Conservation (phyloP, 257 asterid species). For the Lycium ferocissimum region DNA sequence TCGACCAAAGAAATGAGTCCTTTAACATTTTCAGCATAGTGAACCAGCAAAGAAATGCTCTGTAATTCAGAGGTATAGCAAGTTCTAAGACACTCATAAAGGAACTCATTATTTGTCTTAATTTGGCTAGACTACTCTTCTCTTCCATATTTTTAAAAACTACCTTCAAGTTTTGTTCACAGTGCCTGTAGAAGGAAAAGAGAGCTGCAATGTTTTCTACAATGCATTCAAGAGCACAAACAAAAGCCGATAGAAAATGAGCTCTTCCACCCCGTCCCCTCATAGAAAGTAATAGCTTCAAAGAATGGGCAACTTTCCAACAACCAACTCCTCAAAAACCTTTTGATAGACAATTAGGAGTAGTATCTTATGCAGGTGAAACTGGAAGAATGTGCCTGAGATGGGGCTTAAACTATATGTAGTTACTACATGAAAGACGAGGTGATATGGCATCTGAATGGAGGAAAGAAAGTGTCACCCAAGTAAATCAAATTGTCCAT, state of each 20-base stretch:
- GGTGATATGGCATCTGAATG: too few species aligned
- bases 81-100: neutral
- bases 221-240: neutral
- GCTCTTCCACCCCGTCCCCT: too few species aligned
- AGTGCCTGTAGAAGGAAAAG: slow-evolving; percentile 1
- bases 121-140: neutral
- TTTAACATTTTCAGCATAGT: neutral
- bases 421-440: too few species aligned
- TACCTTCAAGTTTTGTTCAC: neutral
- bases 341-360: neutral
- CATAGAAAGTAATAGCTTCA: too few species aligned
- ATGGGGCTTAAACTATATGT: neutral
- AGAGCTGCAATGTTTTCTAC: neutral
- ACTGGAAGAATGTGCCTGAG: neutral
- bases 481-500: too few species aligned
- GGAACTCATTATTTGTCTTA: neutral
- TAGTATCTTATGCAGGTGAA: neutral
- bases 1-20: slow-evolving; percentile 35
- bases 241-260: neutral
- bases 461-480: too few species aligned
- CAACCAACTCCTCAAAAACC: neutral
- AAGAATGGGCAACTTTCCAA: too few species aligned
- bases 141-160: neutral
- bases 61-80: neutral
- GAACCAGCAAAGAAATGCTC: neutral